Base-by-base conservation (phyloP, 352 stramenopile species). In the Globisporangium radiosum region DNA sequence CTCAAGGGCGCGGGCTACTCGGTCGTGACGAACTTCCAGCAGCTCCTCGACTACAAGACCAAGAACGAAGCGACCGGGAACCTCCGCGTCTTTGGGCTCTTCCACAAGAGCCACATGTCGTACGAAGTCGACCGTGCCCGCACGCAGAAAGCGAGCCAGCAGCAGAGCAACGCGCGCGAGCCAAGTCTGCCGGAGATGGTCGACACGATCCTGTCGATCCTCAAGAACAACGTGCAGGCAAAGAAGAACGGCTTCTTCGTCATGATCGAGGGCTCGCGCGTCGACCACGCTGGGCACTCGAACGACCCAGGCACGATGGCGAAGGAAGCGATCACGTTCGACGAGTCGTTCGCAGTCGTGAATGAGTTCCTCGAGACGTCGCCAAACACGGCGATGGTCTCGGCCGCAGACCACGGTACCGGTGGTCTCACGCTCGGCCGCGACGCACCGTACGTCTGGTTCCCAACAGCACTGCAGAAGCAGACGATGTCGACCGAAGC, bases 171-270 rank as follows among this genome's bases (percentile, higher is more conserved):
- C 3, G 57, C 69, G 40, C 75, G 78, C 53, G 70, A 87, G 63
- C 79, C 79, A 37, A 83, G 69, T 47, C 65, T 89, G 3, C 63
- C 73, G 0, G 76, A 89, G 57, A 87, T 89, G 79, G 74, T 82
- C 8, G 75, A 89, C 48, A 69, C 73, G 55, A 71, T 87, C 36
- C 57, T 89, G 5, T 66, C 60, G 59, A 66, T 87, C 48, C 61
- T 89, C 44, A 84, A 84, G 63, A 85, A 78, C 69, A 89, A 89
- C 60, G 72, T 72, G n/a, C 68, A 71, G 49, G 79, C 79, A 17
- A 80, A 85, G 64, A 87, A 89, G 64, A 68, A 89, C 59, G 79
- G 79, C 47, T 89, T 83, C 71, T 89, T 89, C 49, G 52, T 89
- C 45, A 84, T 89, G 76, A 87, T 89, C 19, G 79, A 89, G 59